Base-by-base conservation (phyloP, 1,284 basidiomycete species). In the Ustanciosporium gigantosporum region DNA sequence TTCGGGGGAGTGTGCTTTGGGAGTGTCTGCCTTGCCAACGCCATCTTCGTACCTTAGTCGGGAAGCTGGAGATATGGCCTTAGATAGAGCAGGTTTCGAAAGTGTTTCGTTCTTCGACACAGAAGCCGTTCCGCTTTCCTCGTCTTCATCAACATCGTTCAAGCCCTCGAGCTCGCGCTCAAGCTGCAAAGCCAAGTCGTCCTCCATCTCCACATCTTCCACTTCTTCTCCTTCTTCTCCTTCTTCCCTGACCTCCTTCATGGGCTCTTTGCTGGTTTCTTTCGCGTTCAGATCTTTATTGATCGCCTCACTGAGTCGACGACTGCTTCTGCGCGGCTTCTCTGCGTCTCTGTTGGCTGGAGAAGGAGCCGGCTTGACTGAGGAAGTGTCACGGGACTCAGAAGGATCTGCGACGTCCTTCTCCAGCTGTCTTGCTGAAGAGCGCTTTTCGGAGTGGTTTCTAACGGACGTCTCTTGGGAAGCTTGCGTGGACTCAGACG, bases 141-240 rank as follows among this genome's bases (percentile, higher is more conserved):
- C 46, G 29, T 25, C 35, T 0, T 20, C 16, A 13, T 48, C 47
- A 44, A 51, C 31, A 8, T 57, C 59, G 9, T 57, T 23, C 25
- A 57, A 52, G 20, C 48, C 45, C 36, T 64, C 55, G 20, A 64
- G 27, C n/a, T 64, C 60, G 3, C 49, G 41, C 29, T 64, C 60
- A 8, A 64, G 46, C 31, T 49, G 42, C 6, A 58, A 50, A n/a
- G 60, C 60, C 25, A 64, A 35, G 11, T 52, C 55, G 9, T 58
- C 55, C 5, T 64, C 60, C 27, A 29, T 9, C 1, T 52, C 51
- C 3, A 15, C 44, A 22, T 61, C 58, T 23, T 20, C 4, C 3
- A 1, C 16, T 17, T 36, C 19, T 13, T 14, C 19, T 7, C 20
- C 9, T 43, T 20, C 7, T 13, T 16, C 20, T 36, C n/a, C n/a